Evolutionary conservation across 1,284 basidiomycete genomes (phyloP).

Genomic region (Puccinia horiana): DNA sequence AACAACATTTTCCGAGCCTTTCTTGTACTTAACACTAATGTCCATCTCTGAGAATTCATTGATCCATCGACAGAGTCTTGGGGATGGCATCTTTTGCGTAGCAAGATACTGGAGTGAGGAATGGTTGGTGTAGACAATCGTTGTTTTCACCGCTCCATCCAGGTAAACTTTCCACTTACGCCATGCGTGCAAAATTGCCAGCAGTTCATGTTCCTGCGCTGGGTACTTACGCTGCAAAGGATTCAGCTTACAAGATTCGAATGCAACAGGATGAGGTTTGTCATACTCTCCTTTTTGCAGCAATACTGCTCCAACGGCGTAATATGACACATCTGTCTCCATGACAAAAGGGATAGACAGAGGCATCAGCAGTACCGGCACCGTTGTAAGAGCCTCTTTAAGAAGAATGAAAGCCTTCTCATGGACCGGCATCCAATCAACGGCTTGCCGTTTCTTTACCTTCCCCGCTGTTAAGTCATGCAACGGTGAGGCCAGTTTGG

Average conservation of each 20-base stretch:
- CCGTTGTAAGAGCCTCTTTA: not conserved
- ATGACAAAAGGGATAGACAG: not conserved
- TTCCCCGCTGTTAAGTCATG: not conserved
- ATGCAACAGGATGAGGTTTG: constrained; percentile 3
- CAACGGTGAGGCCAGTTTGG: not conserved
- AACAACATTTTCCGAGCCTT: too few species aligned
- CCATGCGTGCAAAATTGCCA: not conserved
- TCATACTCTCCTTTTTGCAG: not conserved
- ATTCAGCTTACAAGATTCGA: constrained; percentile 18
- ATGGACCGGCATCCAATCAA: not conserved
- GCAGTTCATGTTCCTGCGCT: constrained; percentile 7
- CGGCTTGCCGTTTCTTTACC: not conserved
- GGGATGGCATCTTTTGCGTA: not conserved
- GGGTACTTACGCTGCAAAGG: not conserved
- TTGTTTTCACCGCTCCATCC: not conserved
- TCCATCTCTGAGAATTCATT: constrained; percentile 7
- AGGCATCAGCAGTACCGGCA: not conserved
- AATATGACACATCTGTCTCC: constrained; percentile 1
- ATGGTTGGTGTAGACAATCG: too few species aligned
- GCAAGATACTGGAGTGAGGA: not conserved
- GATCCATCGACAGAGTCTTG: not conserved
- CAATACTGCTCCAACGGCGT: not conserved
- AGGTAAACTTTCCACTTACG: too few species aligned
- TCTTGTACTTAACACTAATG: not conserved
- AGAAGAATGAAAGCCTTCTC: not conserved